Base-by-base conservation (phyloP, 345 rosid genomes). In the Euphorbia tirucalli region DNA sequence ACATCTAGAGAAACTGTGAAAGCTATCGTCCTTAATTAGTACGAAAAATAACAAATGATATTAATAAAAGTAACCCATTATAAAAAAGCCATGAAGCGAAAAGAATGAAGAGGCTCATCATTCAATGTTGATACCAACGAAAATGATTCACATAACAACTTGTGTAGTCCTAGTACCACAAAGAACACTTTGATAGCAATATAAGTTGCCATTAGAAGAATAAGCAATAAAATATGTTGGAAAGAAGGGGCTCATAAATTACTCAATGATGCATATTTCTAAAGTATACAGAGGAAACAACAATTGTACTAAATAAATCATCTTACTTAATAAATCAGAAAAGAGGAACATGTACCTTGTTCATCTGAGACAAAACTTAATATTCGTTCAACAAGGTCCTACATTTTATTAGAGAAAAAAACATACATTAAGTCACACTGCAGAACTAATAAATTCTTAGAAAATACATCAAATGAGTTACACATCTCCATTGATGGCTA, bases 311-410 rank as follows among this genome's bases (percentile, higher is more conserved):
- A 49, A 43, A 66, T 11, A 24, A 31, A 27, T 35, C n/a, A 8
- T 27, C 11, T 0, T 28, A 32, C 50, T 55, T 9, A 15, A 59
- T 0, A 59, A 22, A 19, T 3, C 41, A 72, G 3, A 14, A 74
- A 1, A 11, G 55, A 58, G 60, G 6, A 60, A 35, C 6, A 14
- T 9, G 81, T 74, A 96, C 99, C 99, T 83, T 83, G 89, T 39
- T 86, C 97, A 70, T 88, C 92, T 24, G 96, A 80, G 14, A 96
- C 87, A 76, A 81, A 75, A 18, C 80, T 71, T 73, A 91, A 77
- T 71, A 93, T 90, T 78, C 98, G 84, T 35, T 88, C 96, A 43
- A 89, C 92, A 72, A 96, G 99, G 72, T 93, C 98, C 99, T 96
- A 77, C 71, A 80, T 30, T 35, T n/a, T 24, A 60, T 10, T n/a